A percentile compares a stretch with the other conserved stretches of the same genome.
Conservation (phyloP, 441 rosid species). For the Erodium chrysanthum region DNA sequence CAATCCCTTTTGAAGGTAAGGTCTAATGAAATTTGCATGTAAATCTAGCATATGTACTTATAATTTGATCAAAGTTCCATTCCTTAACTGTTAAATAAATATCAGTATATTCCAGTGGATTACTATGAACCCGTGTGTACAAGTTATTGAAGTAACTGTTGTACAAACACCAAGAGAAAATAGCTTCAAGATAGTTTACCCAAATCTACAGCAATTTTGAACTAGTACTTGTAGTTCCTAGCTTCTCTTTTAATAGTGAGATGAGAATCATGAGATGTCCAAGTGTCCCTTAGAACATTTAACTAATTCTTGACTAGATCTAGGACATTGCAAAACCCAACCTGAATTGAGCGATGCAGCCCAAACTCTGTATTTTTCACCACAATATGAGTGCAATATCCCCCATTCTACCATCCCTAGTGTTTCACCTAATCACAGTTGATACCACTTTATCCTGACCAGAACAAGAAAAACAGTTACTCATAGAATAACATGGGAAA, state of each 20-base stretch:
- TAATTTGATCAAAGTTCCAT: not conserved
- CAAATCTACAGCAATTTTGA: not conserved
- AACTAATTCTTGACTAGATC: not conserved
- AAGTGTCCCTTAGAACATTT: not conserved
- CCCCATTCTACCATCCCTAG: not conserved
- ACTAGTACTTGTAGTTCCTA: too few relatives aligned
- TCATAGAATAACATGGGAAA: not conserved
- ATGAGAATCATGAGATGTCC: too few relatives aligned
- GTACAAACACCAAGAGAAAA: not conserved
- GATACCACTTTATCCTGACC: not conserved
- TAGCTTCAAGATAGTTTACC: not conserved
- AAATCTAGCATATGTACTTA: not conserved
- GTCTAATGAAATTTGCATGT: not conserved
- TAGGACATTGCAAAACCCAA: not conserved
- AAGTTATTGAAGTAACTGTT: not conserved
- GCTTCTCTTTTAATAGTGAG: too few relatives aligned
- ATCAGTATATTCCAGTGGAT: not conserved
- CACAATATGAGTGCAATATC: not conserved
- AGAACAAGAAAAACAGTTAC: not conserved
- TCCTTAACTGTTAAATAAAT: not conserved
- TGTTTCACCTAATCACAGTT: not conserved
- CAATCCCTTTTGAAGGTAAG: conserved; percentile 57
- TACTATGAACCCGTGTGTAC: not conserved
- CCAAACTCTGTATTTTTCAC: not conserved
- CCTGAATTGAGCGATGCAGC: not conserved